phyloP scores from a whole-genome alignment of 768 basidiomycete species.

The Trametes maxima region DNA sequence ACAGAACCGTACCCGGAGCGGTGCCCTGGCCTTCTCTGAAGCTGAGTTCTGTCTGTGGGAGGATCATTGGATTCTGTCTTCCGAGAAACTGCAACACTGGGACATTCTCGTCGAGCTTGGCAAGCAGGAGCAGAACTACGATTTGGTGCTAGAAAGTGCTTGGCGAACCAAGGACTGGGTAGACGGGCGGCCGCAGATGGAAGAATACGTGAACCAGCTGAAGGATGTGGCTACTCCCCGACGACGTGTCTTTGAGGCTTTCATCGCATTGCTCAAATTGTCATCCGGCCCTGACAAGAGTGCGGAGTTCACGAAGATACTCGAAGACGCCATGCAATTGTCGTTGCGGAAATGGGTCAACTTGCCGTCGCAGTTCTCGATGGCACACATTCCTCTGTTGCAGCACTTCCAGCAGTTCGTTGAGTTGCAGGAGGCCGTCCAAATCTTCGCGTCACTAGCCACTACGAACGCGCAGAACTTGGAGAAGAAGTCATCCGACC shows the following conservation, averaged over 20 bases:
- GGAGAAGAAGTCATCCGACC: conserved; percentile 92
- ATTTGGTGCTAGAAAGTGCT: conserved; percentile 90
- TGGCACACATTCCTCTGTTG: conserved; percentile 91
- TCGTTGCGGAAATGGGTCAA: conserved; percentile 95
- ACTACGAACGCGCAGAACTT: conserved; percentile 86
- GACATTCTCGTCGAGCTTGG: conserved; percentile 92
- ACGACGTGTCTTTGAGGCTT: conserved; percentile 97
- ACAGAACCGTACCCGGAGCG: conserved; percentile 80
- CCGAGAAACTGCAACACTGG: conserved; percentile 98
- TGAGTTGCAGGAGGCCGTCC: conserved; percentile 93
- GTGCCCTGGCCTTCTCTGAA: conserved; percentile 88
- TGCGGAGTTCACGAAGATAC: conserved; percentile 80
- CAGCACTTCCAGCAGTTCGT: conserved; percentile 99
- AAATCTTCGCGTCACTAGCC: conserved; percentile 89
- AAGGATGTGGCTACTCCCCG: conserved; percentile 91
- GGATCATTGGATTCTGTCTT: conserved; percentile 96
- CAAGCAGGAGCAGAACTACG: conserved; percentile 84
- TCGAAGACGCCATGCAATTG: conserved; percentile 97
- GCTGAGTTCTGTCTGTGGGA: conserved; percentile 98
- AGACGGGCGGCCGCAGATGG: conserved; percentile 29
- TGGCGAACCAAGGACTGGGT: conserved; percentile 96
- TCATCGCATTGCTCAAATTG: conserved; percentile 85
- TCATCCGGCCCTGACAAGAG: conserved; percentile 83
- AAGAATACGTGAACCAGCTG: conserved; percentile 75
- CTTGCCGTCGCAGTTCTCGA: conserved; percentile 81